Base-by-base conservation (phyloP, 805 yeast species). In the Lipomyces anomalus region DNA sequence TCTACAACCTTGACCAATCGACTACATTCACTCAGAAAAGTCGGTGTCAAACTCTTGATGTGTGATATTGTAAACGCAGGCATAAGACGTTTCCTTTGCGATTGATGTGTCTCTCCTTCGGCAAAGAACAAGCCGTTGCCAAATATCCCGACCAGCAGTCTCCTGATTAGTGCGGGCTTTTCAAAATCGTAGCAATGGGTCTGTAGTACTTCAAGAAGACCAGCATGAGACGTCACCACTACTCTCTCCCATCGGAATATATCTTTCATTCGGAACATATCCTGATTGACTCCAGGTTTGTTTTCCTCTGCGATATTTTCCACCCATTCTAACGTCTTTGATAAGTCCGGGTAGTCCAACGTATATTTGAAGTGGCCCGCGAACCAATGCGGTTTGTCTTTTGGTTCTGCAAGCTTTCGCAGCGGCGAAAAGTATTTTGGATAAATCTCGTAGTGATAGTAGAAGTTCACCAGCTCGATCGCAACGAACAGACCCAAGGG, bases 71-170 rank as follows among this genome's bases (percentile, higher is more conserved):
- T 24, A 35, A 50, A 47, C 11, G 48, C 54, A 2, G 54, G 54
- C 4, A 36, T 18, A 7, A 50, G 38, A 9, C 43, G 38, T 26
- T 37, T 46, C 9, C 47, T 38, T 38, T 46, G 50, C 4, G 13
- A n/a, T 13, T 23, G 26, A 28, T 50, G 54, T 24, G 24, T 41
- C 11, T 46, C 39, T 22, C 54, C 54, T 26, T 50, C 54, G 4
- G 51, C 32, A 24, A 47, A 46, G 2, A 47, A 47, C 2, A 50
- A 17, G 2, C 54, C 54, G 21, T 46, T 36, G 9, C 54, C 54
- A 17, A 50, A 33, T 6, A 46, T 21, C 6, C 20, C 29, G 7
- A 29, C 37, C 34, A 43, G 47, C 4, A 44, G 43, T 18, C 13
- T 32, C 17, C 48, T 17, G 6, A 46, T 18, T 7, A 28, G 38